Conservation (phyloP, 805 yeast species). For the Schwanniomyces pseudopolymorphus region DNA sequence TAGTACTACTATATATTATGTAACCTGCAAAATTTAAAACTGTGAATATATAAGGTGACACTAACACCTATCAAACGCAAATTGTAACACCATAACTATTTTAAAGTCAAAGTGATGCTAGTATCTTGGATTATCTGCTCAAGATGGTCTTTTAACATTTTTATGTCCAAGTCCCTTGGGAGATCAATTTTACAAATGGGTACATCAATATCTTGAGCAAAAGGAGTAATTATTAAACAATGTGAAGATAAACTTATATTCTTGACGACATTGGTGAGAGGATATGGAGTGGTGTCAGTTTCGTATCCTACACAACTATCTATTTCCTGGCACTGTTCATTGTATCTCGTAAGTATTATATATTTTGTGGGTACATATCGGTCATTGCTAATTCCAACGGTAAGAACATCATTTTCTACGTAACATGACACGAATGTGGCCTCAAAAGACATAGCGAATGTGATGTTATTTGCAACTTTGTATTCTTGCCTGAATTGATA, state of each 20-base stretch:
- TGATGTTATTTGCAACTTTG: too few relatives aligned
- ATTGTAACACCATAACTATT: too few relatives aligned
- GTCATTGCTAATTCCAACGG: not conserved
- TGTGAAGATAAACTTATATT: not conserved
- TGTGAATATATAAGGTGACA: not conserved
- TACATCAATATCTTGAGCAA: too few relatives aligned
- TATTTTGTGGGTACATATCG: not conserved
- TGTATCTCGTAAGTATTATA: not conserved
- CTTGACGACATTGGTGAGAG: not conserved
- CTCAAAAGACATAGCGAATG: too few relatives aligned
- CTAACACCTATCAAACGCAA: too few relatives aligned
- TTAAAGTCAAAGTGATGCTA: too few relatives aligned
- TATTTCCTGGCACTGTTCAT: not conserved
- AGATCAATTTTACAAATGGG: too few relatives aligned
- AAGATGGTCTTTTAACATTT: too few relatives aligned
- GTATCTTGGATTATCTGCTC: too few relatives aligned
- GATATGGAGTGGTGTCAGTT: not conserved
- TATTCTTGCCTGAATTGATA: too few relatives aligned
- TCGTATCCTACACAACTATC: not conserved
- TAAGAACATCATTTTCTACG: not conserved
- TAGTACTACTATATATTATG: not conserved
- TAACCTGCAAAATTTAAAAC: not conserved
- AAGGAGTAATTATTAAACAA: not conserved
- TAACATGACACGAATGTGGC: not conserved
- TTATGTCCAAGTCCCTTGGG: too few relatives aligned